Conservation (phyloP, 148 eudicot species). For the Chenopodium suecicum region DNA sequence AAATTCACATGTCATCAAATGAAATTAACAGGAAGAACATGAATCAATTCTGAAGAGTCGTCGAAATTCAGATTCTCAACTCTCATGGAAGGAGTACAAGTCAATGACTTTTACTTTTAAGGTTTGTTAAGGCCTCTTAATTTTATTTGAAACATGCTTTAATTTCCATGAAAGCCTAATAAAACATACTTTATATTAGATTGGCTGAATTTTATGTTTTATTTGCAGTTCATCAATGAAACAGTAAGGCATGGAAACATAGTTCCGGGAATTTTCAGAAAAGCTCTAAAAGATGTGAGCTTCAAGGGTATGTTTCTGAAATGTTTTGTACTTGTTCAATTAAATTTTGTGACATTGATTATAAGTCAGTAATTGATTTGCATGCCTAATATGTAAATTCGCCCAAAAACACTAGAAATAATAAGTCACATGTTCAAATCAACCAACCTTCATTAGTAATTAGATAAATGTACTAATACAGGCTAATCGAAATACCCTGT, state of each 20-base stretch:
- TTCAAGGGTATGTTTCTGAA: constrained; percentile 49
- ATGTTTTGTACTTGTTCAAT: too few species aligned
- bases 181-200: too few species aligned
- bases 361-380: too few species aligned
- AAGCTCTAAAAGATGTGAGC: constrained; percentile 63
- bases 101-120: constrained; percentile 90
- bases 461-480: too few species aligned
- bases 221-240: constrained; percentile 79
- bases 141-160: too few species aligned
- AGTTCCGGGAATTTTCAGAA: constrained; percentile 83
- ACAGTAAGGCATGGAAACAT: constrained; percentile 90
- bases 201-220: too few species aligned
- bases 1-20: background rate
- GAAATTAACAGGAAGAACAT: constrained; percentile 71
- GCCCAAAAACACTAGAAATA: too few species aligned
- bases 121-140: constrained; percentile 38
- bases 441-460: too few species aligned
- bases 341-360: too few species aligned
- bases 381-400: too few species aligned
- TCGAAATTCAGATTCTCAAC: constrained; percentile 52
- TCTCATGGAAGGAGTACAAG: constrained; percentile 85
- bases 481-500: too few species aligned
- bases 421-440: too few species aligned
- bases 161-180: background rate
- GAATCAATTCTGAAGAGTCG: constrained; percentile 63